Evolutionary conservation across 2,329 filamentous ascomycete genomes (phyloP).

Genomic region (Aspergillus carbonarius): DNA sequence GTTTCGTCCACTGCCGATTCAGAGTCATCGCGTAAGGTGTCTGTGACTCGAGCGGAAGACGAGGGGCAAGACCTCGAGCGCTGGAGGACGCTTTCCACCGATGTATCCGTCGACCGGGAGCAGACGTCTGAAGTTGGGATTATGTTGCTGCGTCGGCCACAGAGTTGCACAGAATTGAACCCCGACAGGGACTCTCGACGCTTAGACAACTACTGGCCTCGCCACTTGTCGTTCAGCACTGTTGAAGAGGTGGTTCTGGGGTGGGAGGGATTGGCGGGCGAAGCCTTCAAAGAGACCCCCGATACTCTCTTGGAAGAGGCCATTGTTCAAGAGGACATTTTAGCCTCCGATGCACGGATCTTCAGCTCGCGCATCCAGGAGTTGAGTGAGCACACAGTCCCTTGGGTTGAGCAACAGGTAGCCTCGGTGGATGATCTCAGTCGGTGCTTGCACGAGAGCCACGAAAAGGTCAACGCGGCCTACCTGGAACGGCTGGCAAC

Average conservation of each 20-base stretch:
- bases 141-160: conserved; percentile 37
- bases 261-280: conserved; percentile 32
- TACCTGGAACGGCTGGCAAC: conserved; percentile 70
- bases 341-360: conserved; percentile 37
- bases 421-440: conserved; percentile 59
- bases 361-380: conserved; percentile 38
- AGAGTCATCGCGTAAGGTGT: conserved; percentile 19
- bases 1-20: conserved; percentile 20
- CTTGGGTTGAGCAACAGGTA: conserved; percentile 47
- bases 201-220: conserved; percentile 35
- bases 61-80: conserved; percentile 31
- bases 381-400: conserved; percentile 38
- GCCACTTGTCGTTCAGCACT: conserved; percentile 49
- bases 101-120: conserved; percentile 30
- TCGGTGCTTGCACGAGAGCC: conserved; percentile 60
- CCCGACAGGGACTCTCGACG: conserved; percentile 19
- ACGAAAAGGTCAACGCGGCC: conserved; percentile 63
- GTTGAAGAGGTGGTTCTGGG: conserved; percentile 46
- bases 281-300: conserved; percentile 35
- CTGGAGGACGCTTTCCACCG: conserved; percentile 30
- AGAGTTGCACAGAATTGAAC: conserved; percentile 35
- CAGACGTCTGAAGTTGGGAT: conserved; percentile 26
- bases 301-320: conserved; percentile 42
- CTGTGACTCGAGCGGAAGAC: conserved; percentile 21
- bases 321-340: conserved; percentile 40